Base-by-base conservation (phyloP, 2,329 filamentous ascomycete genomes). In the Westerdykella aurantiaca region DNA sequence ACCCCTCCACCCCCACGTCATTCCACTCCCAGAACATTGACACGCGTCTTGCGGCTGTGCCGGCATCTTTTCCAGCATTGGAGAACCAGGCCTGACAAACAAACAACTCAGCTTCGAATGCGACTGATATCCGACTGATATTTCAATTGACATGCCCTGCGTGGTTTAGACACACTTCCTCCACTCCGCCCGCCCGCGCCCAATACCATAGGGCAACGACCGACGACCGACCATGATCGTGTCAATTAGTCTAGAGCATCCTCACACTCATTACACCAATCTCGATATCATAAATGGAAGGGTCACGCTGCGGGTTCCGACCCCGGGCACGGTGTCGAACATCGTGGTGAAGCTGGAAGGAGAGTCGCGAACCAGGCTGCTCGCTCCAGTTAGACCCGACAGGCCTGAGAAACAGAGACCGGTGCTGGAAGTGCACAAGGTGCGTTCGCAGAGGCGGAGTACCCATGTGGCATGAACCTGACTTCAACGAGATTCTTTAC, bases 331-430 rank as follows among this genome's bases (percentile, higher is more conserved):
- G 51, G 64, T 79, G 25, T 68, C 67, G 44, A 69, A 65, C 33
- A 82, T 93, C 50, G 74, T 88, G 31, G 86, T 91, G 58, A 93
- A 93, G 72, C 79, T 93, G 25, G 87, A 93, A 62, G 87, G 87
- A 53, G 86, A 93, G 69, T 82, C 82, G 38, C 77, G 77, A 49
- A 90, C 86, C 5, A 76, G 83, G 35, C 69, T 88, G 64, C 72
- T 67, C 63, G 78, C 49, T 69, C 79, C 55, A 53, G 60, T 54
- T 47, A 71, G 58, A 63, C 72, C 65, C 38, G 54, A 60, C 42
- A 55, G 63, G 35, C 60, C 60, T 25, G 71, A 64, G 64, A 72
- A 60, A 61, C 71, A 67, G 63, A 68, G 60, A 58, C 71, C 60
- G 48, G 70, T 68, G 52, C 61, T 76, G 29, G 76, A 78, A 48